Conservation (phyloP, 768 basidiomycete genomes). For the Lactarius vividus region DNA sequence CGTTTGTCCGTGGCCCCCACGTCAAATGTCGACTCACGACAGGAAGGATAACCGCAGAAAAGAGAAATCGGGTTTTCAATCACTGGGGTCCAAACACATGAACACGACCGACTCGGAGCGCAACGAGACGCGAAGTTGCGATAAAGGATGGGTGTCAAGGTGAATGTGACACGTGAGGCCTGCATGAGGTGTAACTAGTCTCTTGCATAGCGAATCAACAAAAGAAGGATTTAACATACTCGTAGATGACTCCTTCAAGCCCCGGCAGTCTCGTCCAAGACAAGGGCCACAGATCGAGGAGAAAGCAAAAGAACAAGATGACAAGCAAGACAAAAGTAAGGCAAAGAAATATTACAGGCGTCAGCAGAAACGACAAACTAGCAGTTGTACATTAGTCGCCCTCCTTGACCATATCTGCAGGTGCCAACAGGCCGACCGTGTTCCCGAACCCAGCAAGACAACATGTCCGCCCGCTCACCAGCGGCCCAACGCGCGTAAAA, state of each 20-base stretch:
- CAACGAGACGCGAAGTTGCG: no score
- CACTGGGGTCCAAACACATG: no score
- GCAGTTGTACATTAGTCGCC: not conserved
- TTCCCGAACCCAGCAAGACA: slow-evolving; percentile 29
- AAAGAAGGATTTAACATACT: not conserved
- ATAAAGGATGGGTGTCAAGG: no score
- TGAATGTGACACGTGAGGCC: no score
- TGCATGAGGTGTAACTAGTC: no score
- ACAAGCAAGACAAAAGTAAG: not conserved
- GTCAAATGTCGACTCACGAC: no score
- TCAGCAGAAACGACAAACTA: not conserved
- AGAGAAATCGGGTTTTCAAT: no score
- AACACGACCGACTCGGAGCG: no score
- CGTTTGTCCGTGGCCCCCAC: no score
- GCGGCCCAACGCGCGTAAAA: slow-evolving; percentile 27
- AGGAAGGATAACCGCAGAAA: no score
- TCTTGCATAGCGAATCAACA: no score
- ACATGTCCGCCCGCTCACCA: slow-evolving; percentile 23
- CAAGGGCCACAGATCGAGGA: not conserved
- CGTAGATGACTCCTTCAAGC: not conserved
- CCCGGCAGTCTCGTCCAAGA: not conserved
- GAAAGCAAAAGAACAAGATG: not conserved
- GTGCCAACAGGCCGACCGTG: slow-evolving; percentile 26
- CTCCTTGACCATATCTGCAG: slow-evolving; percentile 2
- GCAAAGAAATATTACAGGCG: not conserved